A percentile compares a stretch with the other conserved stretches of the same genome.
Conservation (phyloP, 257 asterid species). For the Sherardia arvensis region DNA sequence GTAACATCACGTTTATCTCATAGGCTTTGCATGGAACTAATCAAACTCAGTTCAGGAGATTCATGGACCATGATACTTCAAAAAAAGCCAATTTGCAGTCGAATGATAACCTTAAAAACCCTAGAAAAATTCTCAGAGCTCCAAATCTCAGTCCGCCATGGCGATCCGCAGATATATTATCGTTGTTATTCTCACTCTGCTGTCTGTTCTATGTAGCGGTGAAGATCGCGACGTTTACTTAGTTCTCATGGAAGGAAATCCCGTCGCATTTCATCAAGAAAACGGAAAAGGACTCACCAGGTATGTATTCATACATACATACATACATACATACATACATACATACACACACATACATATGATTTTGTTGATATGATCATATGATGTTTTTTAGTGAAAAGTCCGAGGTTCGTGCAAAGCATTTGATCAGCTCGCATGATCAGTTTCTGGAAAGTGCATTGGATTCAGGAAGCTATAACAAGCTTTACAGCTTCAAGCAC, state of each 20-base stretch:
- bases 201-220: constrained; percentile 24
- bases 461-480: constrained; percentile 52
- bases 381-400: constrained; percentile 38
- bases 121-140: not conserved
- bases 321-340: too few relatives aligned
- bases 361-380: too few relatives aligned
- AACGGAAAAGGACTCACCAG: constrained; percentile 11
- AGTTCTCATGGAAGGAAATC: constrained; percentile 61
- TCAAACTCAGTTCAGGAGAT: not conserved
- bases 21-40: constrained; percentile 17
- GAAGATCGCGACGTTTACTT: constrained; percentile 47
- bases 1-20: constrained; percentile 24
- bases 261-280: constrained; percentile 49
- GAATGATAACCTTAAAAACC: not conserved
- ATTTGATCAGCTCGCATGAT: constrained; percentile 55
- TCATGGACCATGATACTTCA: not conserved
- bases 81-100: too few relatives aligned
- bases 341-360: too few relatives aligned
- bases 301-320: not conserved
- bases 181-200: constrained; percentile 13
- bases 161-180: constrained; percentile 7
- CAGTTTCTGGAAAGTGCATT: constrained; percentile 40
- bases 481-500: constrained; percentile 82
- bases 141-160: constrained; percentile 4
- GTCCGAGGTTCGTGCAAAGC: constrained; percentile 45